Evolutionary conservation across 73 alveolate genomes (phyloP).

Genomic region (Paramecium sexaurelia): DNA sequence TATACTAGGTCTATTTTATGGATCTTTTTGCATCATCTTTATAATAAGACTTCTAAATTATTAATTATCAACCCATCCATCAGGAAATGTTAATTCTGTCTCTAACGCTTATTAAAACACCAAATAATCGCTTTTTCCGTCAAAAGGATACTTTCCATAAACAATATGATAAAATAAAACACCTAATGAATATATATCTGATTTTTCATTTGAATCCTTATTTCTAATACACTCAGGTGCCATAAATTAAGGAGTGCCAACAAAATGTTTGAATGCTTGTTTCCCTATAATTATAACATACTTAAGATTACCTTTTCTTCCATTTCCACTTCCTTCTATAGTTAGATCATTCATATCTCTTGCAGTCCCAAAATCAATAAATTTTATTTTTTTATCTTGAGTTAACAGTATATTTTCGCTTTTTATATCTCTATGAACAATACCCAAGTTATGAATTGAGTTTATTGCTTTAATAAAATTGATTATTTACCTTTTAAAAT

Average conservation of each 20-base stretch:
- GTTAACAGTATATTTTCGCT: constrained; percentile 71
- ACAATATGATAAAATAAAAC: constrained; percentile 58
- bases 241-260: constrained; percentile 78
- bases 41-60: background rate
- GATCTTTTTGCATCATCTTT: constrained; percentile 57
- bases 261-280: constrained; percentile 68
- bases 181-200: constrained; percentile 71
- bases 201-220: constrained; percentile 62
- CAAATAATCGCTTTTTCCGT: constrained; percentile 70
- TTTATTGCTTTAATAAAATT: background rate
- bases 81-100: constrained; percentile 54
- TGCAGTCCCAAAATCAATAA: constrained; percentile 73
- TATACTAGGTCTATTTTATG: constrained; percentile 17
- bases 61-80: constrained; percentile 14
- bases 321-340: constrained; percentile 70
- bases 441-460: constrained; percentile 54
- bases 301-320: constrained; percentile 34
- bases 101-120: constrained; percentile 62
- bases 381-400: constrained; percentile 37
- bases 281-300: background rate
- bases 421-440: constrained; percentile 75
- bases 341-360: constrained; percentile 69
- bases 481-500: background rate
- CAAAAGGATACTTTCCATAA: constrained; percentile 67
- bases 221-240: constrained; percentile 78